Percentiles rank a stretch among this genome's conserved stretches.
Conservation (phyloP, 306 rosid genomes). For the Clitoria ternatea region DNA sequence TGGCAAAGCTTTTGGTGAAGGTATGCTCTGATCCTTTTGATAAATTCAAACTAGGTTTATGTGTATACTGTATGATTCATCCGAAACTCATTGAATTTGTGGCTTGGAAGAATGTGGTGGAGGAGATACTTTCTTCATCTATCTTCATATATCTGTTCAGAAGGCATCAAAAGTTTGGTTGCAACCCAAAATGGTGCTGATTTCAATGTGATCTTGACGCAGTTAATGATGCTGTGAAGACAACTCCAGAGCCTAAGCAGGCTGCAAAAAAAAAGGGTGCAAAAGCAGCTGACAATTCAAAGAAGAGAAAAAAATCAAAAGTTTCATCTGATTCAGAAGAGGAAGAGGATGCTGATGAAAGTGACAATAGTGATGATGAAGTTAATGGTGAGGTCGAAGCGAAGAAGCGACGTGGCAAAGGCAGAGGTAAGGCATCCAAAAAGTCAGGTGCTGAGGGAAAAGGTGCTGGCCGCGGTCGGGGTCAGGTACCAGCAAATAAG, state of each 20-base stretch:
- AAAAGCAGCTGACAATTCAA: slow-evolving; percentile 54
- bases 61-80: neutral
- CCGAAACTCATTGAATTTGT: neutral
- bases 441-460: slow-evolving; percentile 34
- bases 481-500: slow-evolving; percentile 51
- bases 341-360: slow-evolving; percentile 47
- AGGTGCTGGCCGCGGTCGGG: slow-evolving; percentile 52
- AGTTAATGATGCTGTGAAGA: slow-evolving; percentile 46
- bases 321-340: slow-evolving; percentile 68
- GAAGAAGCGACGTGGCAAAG: slow-evolving; percentile 41
- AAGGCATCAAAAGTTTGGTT: neutral
- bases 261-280: slow-evolving; percentile 58
- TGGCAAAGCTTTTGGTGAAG: slow-evolving; percentile 77
- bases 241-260: slow-evolving; percentile 47
- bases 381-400: slow-evolving; percentile 48
- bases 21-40: slow-evolving; percentile 44
- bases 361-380: slow-evolving; percentile 53
- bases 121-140: neutral
- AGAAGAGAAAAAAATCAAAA: slow-evolving; percentile 73
- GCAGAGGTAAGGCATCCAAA: slow-evolving; percentile 54
- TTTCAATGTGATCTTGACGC: slow-evolving; percentile 14
- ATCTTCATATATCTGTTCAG: slow-evolving; percentile 5
- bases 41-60: slow-evolving; percentile 4
- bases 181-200: slow-evolving; percentile 2
- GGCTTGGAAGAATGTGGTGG: neutral